phyloP scores from a whole-genome alignment of 1,284 basidiomycete species.

The Naganishia cerealis region DNA sequence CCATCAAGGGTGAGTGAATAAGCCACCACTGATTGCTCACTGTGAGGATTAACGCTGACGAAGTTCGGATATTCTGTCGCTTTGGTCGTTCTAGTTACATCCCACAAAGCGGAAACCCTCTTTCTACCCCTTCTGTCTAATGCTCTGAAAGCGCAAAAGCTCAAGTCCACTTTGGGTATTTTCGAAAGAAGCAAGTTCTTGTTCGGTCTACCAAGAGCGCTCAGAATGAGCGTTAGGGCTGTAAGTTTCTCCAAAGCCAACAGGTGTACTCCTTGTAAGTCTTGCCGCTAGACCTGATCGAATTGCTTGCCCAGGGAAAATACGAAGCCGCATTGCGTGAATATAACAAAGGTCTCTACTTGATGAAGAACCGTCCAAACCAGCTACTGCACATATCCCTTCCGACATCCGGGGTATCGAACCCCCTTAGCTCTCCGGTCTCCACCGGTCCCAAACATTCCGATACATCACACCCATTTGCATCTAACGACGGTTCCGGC shows the following conservation, averaged over 20 bases:
- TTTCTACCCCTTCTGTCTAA: slow-evolving; percentile 96
- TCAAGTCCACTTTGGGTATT: slow-evolving; percentile 87
- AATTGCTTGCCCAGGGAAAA: slow-evolving; percentile 64
- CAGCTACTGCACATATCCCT: slow-evolving; percentile 65
- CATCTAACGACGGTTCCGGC: slow-evolving; percentile 11
- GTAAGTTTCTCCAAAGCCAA: slow-evolving; percentile 57
- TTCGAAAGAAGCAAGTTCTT: slow-evolving; percentile 98
- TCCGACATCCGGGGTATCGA: slow-evolving; percentile 49
- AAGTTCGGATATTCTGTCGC: slow-evolving; percentile 4
- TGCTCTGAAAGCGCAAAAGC: slow-evolving; percentile 86
- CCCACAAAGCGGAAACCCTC: slow-evolving; percentile 88
- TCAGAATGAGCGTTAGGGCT: slow-evolving; percentile 86
- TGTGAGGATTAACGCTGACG: not conserved
- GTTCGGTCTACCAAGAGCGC: slow-evolving; percentile 90
- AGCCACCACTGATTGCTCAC: not conserved
- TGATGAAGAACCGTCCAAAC: slow-evolving; percentile 81
- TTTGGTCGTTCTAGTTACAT: slow-evolving; percentile 55
- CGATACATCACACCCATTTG: slow-evolving; percentile 11
- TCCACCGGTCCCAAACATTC: slow-evolving; percentile 1
- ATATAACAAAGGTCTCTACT: slow-evolving; percentile 94
- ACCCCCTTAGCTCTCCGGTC: not conserved
- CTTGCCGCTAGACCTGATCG: slow-evolving; percentile 22
- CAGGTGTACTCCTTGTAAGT: slow-evolving; percentile 5
- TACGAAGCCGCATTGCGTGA: slow-evolving; percentile 92
- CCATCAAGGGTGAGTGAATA: slow-evolving; percentile 70